phyloP scores from a whole-genome alignment of 2,329 filamentous ascomycete genomes.

The Clonostachys rosea region DNA sequence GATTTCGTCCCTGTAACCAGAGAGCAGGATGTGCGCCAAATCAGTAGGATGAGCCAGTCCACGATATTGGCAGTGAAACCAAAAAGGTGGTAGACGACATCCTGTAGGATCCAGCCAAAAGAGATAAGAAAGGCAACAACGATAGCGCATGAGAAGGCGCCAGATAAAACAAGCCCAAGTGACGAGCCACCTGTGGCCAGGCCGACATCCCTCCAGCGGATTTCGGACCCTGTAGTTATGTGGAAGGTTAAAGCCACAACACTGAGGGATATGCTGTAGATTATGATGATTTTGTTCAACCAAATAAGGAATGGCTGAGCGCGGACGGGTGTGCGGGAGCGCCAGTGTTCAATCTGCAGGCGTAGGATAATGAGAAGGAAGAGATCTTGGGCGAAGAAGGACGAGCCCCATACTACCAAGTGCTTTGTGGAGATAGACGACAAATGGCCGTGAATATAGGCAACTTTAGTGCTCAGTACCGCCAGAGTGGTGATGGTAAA shows the following conservation, averaged over 20 bases:
- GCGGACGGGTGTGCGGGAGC: too few species aligned
- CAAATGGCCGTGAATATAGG: slow-evolving; percentile 23
- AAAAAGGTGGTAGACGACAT: neutral
- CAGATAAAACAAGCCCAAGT: neutral
- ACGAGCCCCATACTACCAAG: slow-evolving; percentile 9
- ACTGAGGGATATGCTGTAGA: neutral
- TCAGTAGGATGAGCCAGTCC: neutral
- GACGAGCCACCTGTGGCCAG: neutral
- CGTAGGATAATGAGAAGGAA: slow-evolving; percentile 3
- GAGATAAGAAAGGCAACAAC: neutral
- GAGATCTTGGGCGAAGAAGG: slow-evolving; percentile 5
- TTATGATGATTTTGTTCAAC: neutral
- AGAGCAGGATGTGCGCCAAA: neutral
- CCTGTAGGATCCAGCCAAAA: neutral
- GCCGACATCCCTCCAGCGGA: neutral
- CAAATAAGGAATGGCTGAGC: neutral
- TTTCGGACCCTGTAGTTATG: neutral
- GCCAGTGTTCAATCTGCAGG: slow-evolving; percentile 1
- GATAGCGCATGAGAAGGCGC: neutral
- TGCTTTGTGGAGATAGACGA: slow-evolving; percentile 17
- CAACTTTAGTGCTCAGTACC: slow-evolving; percentile 19
- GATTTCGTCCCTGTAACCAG: neutral
- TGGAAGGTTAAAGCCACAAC: neutral
- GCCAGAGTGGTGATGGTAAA: slow-evolving; percentile 22
- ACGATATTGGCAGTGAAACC: neutral